Percentiles rank a stretch among this genome's conserved stretches.
Conservation (phyloP, 345 rosid species). For the Durio zibethinus region DNA sequence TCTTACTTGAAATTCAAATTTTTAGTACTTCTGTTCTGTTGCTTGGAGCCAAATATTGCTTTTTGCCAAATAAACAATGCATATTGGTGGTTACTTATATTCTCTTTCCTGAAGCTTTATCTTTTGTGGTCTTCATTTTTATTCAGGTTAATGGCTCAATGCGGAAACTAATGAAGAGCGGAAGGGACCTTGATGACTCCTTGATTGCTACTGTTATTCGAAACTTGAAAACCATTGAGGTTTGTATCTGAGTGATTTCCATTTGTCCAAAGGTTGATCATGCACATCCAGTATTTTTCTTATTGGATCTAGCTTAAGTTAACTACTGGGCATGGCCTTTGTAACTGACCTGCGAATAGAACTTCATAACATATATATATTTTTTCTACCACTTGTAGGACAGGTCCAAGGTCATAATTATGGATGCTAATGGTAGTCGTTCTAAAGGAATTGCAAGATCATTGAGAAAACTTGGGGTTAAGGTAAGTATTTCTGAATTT, state of each 20-base stretch:
- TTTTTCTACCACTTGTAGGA: slow-evolving; percentile 68
- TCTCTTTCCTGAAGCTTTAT: slow-evolving; percentile 13
- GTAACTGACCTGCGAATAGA: neutral
- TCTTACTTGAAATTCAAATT: slow-evolving; percentile 16
- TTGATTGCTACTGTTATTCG: slow-evolving; percentile 68
- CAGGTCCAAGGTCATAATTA: slow-evolving; percentile 87
- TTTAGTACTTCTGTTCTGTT: slow-evolving; percentile 7
- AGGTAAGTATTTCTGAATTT: slow-evolving; percentile 43
- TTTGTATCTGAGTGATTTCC: slow-evolving; percentile 25
- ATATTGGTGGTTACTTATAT: neutral
- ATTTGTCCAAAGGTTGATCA: neutral
- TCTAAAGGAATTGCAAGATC: slow-evolving; percentile 92
- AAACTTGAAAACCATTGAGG: slow-evolving; percentile 79
- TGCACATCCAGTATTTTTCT: neutral
- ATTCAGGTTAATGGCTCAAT: slow-evolving; percentile 59
- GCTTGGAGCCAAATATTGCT: slow-evolving; percentile 9
- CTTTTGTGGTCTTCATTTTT: slow-evolving; percentile 22
- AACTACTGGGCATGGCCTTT: neutral
- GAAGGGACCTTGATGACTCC: slow-evolving; percentile 65
- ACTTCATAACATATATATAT: slow-evolving; percentile 27
- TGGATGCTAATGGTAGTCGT: slow-evolving; percentile 88
- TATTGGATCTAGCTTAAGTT: neutral
- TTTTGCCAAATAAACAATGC: slow-evolving; percentile 4
- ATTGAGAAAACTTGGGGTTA: slow-evolving; percentile 75
- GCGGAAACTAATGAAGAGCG: slow-evolving; percentile 58